phyloP scores from a whole-genome alignment of 78 protist species.

The Dictyostelium purpureum region DNA sequence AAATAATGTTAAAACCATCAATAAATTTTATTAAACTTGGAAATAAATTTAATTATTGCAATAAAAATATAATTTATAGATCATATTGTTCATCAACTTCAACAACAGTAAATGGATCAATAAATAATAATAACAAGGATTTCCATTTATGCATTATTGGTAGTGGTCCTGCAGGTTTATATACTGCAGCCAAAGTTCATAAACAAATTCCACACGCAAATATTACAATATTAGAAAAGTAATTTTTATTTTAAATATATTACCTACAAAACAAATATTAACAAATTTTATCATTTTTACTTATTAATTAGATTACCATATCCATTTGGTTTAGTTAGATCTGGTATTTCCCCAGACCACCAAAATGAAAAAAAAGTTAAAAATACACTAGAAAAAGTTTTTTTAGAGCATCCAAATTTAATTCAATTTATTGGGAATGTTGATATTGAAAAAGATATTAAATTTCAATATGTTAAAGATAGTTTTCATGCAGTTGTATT shows the following conservation, averaged over 20 bases:
- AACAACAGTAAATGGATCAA: not conserved
- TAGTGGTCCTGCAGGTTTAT: slow-evolving; percentile 82
- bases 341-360: slow-evolving; percentile 80
- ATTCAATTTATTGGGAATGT: slow-evolving; percentile 72
- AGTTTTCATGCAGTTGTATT: slow-evolving; percentile 70
- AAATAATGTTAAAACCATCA: no score
- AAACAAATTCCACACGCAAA: slow-evolving; percentile 54
- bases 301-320: slow-evolving; percentile 46
- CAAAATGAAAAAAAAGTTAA: slow-evolving; percentile 74
- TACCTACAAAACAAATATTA: not conserved
- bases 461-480: slow-evolving; percentile 28
- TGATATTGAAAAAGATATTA: slow-evolving; percentile 55
- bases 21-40: no score
- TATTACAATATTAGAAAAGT: slow-evolving; percentile 63
- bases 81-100: not conserved
- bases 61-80: no score
- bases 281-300: not conserved
- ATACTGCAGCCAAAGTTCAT: slow-evolving; percentile 53
- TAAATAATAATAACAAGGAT: no score
- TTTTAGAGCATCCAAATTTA: slow-evolving; percentile 30
- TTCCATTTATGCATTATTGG: slow-evolving; percentile 66
- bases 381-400: slow-evolving; percentile 65
- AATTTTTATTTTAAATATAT: not conserved
- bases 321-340: slow-evolving; percentile 73
- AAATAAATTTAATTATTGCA: no score